These are phyloP conservation scores for Esteya vermicola DNA, from an alignment of 2,329 filamentous ascomycete genomes.

Conservation along the genomic window DNA sequence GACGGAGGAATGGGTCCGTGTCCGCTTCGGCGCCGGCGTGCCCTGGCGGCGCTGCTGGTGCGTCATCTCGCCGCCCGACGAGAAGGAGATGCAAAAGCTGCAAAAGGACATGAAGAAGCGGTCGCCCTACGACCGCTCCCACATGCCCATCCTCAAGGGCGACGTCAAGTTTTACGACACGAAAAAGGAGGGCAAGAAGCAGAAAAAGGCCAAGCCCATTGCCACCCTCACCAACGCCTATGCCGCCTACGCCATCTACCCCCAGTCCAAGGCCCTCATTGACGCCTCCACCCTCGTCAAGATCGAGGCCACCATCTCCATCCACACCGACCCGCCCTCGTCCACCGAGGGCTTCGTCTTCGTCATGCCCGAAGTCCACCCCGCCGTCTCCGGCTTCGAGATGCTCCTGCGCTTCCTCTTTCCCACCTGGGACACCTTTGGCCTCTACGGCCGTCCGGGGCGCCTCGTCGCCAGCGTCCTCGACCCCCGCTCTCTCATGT, in stretches of 20 bases:
- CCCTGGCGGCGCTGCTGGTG: conserved; percentile 97
- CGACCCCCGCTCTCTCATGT: conserved; percentile 87
- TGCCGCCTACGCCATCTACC: conserved; percentile 89
- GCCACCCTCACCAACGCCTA: conserved; percentile 85
- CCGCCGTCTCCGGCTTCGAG: conserved; percentile 88
- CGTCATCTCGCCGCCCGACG: conserved; percentile 80
- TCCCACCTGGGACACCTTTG: conserved; percentile 86
- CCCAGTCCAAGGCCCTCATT: conserved; percentile 83
- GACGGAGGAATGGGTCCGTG: conserved; percentile 85
- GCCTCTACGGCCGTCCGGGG: conserved; percentile 76
- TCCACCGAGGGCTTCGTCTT: conserved; percentile 90
- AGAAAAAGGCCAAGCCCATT: conserved; percentile 80
- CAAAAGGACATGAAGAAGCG: conserved; percentile 74
- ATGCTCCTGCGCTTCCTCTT: conserved; percentile 90
- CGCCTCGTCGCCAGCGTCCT: conserved; percentile 76
- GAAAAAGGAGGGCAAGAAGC: conserved; percentile 60
- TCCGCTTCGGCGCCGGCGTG: conserved; percentile 88
- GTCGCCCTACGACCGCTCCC: conserved; percentile 66
- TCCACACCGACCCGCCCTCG: conserved; percentile 65
- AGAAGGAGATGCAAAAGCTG: conserved; percentile 76
- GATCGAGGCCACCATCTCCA: conserved; percentile 78
- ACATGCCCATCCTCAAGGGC: conserved; percentile 57
- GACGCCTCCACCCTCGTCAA: conserved; percentile 91
- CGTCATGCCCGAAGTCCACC: conserved; percentile 87
- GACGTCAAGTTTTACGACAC: conserved; percentile 92